phyloP scores from a whole-genome alignment of 768 basidiomycete genomes.

The Pleurotus citrinopileatus region DNA sequence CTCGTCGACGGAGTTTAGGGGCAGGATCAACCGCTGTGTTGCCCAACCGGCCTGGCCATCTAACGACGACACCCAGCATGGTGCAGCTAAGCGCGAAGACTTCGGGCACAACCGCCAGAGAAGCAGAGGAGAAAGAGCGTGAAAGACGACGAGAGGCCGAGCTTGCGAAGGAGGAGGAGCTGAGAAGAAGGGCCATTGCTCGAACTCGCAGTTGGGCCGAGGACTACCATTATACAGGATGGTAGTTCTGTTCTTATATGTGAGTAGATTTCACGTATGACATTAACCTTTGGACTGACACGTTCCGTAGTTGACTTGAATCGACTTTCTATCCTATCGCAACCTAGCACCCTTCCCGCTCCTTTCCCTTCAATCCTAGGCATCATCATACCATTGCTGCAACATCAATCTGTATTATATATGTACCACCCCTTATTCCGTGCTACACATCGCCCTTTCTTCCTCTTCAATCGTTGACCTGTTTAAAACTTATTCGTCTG shows the following conservation, averaged over 20 bases:
- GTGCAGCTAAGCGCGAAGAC: slow-evolving; percentile 39
- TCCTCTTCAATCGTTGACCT: background rate
- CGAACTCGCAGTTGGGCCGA: slow-evolving; percentile 69
- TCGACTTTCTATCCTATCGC: background rate
- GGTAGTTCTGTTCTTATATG: slow-evolving; percentile 34
- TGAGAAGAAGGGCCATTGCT: slow-evolving; percentile 45
- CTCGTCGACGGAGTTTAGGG: slow-evolving; percentile 23
- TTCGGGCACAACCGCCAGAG: background rate
- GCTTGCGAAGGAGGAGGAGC: slow-evolving; percentile 34
- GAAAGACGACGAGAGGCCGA: slow-evolving; percentile 16
- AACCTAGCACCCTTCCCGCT: background rate
- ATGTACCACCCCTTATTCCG: too few species aligned
- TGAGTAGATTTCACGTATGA: background rate
- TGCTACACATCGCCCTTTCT: too few species aligned
- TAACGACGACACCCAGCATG: slow-evolving; percentile 34
- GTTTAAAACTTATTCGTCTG: background rate
- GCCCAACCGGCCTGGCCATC: slow-evolving; percentile 23
- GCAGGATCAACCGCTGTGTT: slow-evolving; percentile 20
- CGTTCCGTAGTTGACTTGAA: background rate
- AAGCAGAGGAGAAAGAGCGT: slow-evolving; percentile 12
- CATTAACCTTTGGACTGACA: background rate
- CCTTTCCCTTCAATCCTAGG: background rate
- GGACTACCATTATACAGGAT: slow-evolving; percentile 64
- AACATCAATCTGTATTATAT: slow-evolving; percentile 3
- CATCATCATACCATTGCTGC: slow-evolving; percentile 2